A percentile compares a stretch with the other conserved stretches of the same genome.
Evolutionary conservation across 1,139 yeast species (phyloP).

Genomic region (Blastobotrys indianensis): DNA sequence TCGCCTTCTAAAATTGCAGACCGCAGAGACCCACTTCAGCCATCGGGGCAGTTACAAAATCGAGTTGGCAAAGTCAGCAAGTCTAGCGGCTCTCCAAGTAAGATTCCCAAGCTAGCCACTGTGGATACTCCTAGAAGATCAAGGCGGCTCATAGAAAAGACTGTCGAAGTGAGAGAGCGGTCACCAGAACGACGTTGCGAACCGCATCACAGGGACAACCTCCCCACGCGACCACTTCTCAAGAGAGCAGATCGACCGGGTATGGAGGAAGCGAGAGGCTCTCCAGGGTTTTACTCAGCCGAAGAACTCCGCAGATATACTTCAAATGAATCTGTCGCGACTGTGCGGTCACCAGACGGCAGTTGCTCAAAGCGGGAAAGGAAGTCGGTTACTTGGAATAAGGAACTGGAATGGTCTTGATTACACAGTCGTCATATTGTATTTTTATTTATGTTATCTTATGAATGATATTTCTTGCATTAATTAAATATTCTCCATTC

Average conservation of each 20-base stretch:
- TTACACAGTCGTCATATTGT: no score
- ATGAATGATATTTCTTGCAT: not conserved
- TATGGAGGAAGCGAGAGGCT: not conserved
- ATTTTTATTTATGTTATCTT: no score
- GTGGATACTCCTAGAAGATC: conserved; percentile 14
- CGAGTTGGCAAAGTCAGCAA: no score
- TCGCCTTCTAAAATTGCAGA: not conserved
- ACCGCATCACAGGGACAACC: conserved; percentile 19
- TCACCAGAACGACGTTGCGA: conserved; percentile 22
- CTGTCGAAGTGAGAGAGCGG: conserved; percentile 14
- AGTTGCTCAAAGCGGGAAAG: not conserved
- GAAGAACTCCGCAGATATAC: conserved; percentile 15
- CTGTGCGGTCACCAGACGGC: conserved; percentile 2
- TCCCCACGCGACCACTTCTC: conserved; percentile 16
- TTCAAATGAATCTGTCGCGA: not conserved
- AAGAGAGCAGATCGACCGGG: conserved; percentile 9
- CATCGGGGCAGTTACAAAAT: not conserved
- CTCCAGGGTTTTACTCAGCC: conserved; percentile 24
- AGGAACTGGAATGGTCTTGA: conserved; percentile 6
- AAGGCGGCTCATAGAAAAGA: conserved; percentile 16
- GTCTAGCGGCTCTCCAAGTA: no score
- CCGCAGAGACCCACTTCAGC: not conserved
- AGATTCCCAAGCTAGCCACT: not conserved
- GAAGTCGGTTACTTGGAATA: conserved; percentile 9
- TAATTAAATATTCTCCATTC: no score